Base-by-base conservation (phyloP, 2,329 filamentous ascomycete genomes). In the Epichloe amarillans region DNA sequence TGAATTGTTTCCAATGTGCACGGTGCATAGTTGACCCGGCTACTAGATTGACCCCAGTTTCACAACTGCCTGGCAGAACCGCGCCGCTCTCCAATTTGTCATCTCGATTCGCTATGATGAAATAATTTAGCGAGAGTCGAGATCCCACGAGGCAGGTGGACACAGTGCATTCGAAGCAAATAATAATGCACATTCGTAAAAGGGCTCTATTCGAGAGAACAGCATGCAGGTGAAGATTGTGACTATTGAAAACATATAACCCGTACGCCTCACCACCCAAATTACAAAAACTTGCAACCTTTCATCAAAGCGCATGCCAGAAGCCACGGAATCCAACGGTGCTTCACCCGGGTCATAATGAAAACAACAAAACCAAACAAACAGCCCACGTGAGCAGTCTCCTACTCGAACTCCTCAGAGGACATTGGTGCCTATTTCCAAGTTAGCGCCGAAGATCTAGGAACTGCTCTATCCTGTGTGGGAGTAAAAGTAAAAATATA, bases 71-170 rank as follows among this genome's bases (percentile, higher is more conserved):
- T 14, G 72, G 69, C 50, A 78, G 77, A 59, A 72, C 73, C 35
- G 79, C 84, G 46, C 83, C 84, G 42, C 77, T 88, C 53, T 75
- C 80, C 47, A 83, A 84, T 53, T 79, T 88, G 59, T 86, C 84
- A n/a, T 86, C 83, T 35, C 77, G 85, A 55, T 88, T 88, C 60
- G 84, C 83, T 46, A 81, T 84, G 69, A 73, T 63, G 69, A 62
- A 68, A 55, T 61, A 52, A 62, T 35, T 5, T 43, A 21, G 33
- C 26, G 19, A 12, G 33, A 5, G 40, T 35, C 41, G 39, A 51
- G 46, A 26, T 26, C 7, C 2, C 19, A 11, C 19, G 8, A 17
- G 37, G 19, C 5, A 36, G 30, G 15, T 12, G 30, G 30, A 41
- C 30, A 42, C 21, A 17, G 26, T 30, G 26, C 35, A 4, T 21